Evolutionary conservation across 495 filamentous ascomycete species (phyloP), one percentile per base, ranked within the genome.

Genomic region (Podospora pseudocomata): DNA sequence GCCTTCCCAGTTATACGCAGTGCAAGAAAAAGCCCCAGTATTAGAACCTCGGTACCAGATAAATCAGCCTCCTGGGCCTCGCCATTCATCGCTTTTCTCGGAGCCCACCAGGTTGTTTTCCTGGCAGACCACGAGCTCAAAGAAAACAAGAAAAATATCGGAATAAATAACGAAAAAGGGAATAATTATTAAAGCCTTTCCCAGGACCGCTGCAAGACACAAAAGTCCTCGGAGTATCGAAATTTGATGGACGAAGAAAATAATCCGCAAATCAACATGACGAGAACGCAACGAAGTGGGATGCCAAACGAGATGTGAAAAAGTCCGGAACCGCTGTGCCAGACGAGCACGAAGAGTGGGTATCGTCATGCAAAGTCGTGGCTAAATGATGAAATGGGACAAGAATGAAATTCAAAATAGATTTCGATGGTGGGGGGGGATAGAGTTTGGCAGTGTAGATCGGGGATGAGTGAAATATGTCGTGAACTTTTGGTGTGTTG

Each of bases 321-420:
- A 71, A 76, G 66, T 61, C 60, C 68, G 76, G 72, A 74, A 80
- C 80, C 79, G 80, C 78, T 81, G 83, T 84, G 78, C 83, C 80
- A 81, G 82, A 82, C 81, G 32, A 69, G 80, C 79, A 84, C 77
- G 81, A 82, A 73, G 76, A 67, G 63, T 73, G 76, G 71, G 73
- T 80, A 80, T 83, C 81, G 80, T 83, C 81, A 84, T 84, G 79
- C 78, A 80, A 79, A 80, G 80, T 83, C 78, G 78, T 82, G 79
- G 78, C 79, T 72, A 78, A 80, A 30, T 72, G 75, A 79, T 78
- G 75, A 80, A 78, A 79, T 79, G 76, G 74, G 78, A 79, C 73
- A 75, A 83, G 76, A 79, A 71, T 70, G 70, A 67, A 75, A 65
- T 63, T 58, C 54, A 55, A 60, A 49, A 49, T 11, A 49, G 39